Conservation (phyloP, 2,329 filamentous ascomycete genomes). For the Fusarium decemcellulare region DNA sequence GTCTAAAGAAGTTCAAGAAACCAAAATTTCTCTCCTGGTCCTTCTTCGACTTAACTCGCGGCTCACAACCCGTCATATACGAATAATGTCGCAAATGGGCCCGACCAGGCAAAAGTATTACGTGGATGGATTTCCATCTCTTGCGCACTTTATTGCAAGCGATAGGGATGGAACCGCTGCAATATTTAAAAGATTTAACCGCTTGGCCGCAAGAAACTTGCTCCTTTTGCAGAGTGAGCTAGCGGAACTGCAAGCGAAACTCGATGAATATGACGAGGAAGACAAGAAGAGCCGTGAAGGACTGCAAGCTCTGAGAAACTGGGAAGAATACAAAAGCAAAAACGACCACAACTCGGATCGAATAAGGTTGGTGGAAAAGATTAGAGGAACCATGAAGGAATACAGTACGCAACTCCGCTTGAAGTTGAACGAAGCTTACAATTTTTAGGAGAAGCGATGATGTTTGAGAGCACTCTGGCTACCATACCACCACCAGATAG, state of each 20-base stretch:
- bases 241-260: not conserved
- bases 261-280: not conserved
- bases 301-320: slow-evolving; percentile 16
- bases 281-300: not conserved
- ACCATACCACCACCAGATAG: slow-evolving; percentile 18
- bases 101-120: not conserved
- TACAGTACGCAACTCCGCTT: slow-evolving; percentile 3
- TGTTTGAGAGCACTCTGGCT: slow-evolving; percentile 21
- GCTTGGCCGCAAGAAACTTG: slow-evolving; percentile 16
- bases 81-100: not conserved
- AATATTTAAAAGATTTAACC: slow-evolving; percentile 23
- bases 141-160: slow-evolving; percentile 18
- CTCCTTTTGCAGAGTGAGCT: slow-evolving; percentile 7
- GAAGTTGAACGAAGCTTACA: not conserved
- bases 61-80: not conserved
- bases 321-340: slow-evolving; percentile 12
- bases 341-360: not conserved
- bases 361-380: slow-evolving; percentile 2
- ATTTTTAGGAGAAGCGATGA: slow-evolving; percentile 12
- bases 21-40: no score
- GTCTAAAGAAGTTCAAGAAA: no score
- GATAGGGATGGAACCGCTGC: slow-evolving; percentile 23
- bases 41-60: no score
- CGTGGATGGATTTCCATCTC: slow-evolving; percentile 22
- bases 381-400: not conserved